phyloP scores from a whole-genome alignment of 495 filamentous ascomycete species.

The Peziza echinospora region DNA sequence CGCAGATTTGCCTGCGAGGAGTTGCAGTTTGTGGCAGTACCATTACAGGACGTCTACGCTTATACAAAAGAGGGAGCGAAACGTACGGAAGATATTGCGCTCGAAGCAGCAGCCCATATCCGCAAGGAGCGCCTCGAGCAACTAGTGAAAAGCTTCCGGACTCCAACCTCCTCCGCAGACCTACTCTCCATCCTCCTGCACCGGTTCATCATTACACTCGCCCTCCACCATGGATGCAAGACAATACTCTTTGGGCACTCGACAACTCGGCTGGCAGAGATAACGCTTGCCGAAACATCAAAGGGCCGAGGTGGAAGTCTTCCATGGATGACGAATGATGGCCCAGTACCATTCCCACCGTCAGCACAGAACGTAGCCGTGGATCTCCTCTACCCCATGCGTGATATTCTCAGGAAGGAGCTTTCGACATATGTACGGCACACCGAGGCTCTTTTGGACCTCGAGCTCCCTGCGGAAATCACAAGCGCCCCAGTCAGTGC shows the following conservation, averaged over 20 bases:
- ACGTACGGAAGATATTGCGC: constrained; percentile 8
- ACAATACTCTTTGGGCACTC: constrained; percentile 49
- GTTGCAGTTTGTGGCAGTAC: constrained; percentile 1
- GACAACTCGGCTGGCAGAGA: constrained; percentile 70
- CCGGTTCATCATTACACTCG: constrained; percentile 42
- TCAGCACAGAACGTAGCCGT: not conserved
- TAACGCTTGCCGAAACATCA: constrained; percentile 64
- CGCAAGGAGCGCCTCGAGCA: constrained; percentile 26
- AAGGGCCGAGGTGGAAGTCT: constrained; percentile 72
- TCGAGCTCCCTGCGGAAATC: not conserved
- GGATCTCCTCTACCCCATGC: constrained; percentile 40
- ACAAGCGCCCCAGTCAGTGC: constrained; percentile 4
- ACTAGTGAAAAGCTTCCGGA: constrained; percentile 37
- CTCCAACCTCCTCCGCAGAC: constrained; percentile 54
- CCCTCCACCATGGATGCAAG: constrained; percentile 36
- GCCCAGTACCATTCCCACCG: constrained; percentile 12
- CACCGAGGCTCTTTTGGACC: not conserved
- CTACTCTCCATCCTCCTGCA: constrained; percentile 46
- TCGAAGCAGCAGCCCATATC: constrained; percentile 17
- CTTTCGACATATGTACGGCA: constrained; percentile 38
- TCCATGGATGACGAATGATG: constrained; percentile 63
- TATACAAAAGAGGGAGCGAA: constrained; percentile 20
- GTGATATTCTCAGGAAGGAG: constrained; percentile 67
- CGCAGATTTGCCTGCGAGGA: not conserved
- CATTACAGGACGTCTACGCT: constrained; percentile 20